These are phyloP conservation scores for Kwoniella dendrophila DNA, from an alignment of 768 basidiomycete species.

Conservation along the genomic window DNA sequence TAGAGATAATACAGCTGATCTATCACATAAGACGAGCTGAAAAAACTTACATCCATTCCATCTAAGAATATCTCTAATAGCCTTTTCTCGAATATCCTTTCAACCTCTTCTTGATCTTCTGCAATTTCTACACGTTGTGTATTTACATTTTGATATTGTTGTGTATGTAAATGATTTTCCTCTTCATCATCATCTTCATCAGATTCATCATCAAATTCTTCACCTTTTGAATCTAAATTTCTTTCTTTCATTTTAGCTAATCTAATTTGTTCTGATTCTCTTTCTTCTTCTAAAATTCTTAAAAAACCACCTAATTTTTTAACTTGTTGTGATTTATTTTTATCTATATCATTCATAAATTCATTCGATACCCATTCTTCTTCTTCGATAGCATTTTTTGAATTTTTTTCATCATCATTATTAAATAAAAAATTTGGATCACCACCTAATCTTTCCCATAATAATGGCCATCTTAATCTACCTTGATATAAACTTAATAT, in stretches of 20 bases:
- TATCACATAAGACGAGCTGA: conserved; percentile 43
- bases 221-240: conserved; percentile 68
- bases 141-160: neutral
- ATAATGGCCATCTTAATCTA: conserved; percentile 46
- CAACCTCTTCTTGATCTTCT: conserved; percentile 44
- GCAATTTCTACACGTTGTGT: conserved; percentile 13
- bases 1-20: conserved; percentile 31
- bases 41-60: conserved; percentile 51
- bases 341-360: conserved; percentile 22
- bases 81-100: conserved; percentile 42
- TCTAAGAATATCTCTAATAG: conserved; percentile 53
- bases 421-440: conserved; percentile 19
- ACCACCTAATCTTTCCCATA: conserved; percentile 54
- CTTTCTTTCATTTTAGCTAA: conserved; percentile 54
- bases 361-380: conserved; percentile 34
- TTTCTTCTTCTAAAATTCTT: conserved; percentile 65
- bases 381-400: conserved; percentile 25
- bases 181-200: conserved; percentile 37
- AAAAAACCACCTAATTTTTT: conserved; percentile 59
- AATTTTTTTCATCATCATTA: too few species aligned
- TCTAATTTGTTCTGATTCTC: conserved; percentile 59
- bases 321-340: conserved; percentile 37
- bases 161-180: neutral
- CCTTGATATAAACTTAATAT: conserved; percentile 19
- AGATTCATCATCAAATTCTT: conserved; percentile 74